Evolutionary conservation across 805 yeast species (phyloP).

Genomic region (Sugiyamaella qingdaonensis): DNA sequence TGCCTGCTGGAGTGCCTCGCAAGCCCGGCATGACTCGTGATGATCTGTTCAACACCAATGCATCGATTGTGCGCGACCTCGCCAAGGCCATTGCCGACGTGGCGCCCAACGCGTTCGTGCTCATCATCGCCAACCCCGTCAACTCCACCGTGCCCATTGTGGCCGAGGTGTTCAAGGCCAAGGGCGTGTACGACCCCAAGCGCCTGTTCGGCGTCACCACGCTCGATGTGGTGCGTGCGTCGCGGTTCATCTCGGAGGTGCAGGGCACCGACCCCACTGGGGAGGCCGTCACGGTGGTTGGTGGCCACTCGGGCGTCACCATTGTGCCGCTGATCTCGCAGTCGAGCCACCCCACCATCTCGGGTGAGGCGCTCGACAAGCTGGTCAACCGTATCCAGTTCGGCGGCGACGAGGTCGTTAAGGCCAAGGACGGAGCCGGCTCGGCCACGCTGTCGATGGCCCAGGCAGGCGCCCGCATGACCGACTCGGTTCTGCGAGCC

Average conservation of each 20-base stretch:
- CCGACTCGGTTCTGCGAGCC: conserved; percentile 46
- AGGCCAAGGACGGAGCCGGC: conserved; percentile 92
- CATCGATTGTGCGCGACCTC: conserved; percentile 89
- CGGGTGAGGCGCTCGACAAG: conserved; percentile 60
- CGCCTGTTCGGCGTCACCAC: conserved; percentile 95
- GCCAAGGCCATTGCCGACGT: conserved; percentile 79
- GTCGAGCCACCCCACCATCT: conserved; percentile 56
- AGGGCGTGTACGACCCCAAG: conserved; percentile 87
- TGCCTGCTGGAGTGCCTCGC: conserved; percentile 98
- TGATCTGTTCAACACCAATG: conserved; percentile 93
- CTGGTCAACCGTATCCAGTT: conserved; percentile 87
- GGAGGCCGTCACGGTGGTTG: conserved; percentile 83
- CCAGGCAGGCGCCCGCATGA: conserved; percentile 81
- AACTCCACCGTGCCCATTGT: conserved; percentile 97
- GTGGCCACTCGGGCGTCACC: conserved; percentile 97
- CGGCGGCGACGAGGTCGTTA: conserved; percentile 94
- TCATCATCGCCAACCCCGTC: conserved; percentile 90
- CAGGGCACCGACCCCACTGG: conserved; percentile 67
- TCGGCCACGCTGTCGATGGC: conserved; percentile 94
- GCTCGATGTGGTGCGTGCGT: conserved; percentile 83
- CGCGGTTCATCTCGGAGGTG: conserved; percentile 74
- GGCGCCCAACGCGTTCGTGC: conserved; percentile 79
- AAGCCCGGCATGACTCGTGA: conserved; percentile 99
- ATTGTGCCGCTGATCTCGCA: conserved; percentile 91
- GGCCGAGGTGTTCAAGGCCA: conserved; percentile 81